Evolutionary conservation across 805 yeast species (phyloP).

Genomic region (Scheffersomyces ergatensis): DNA sequence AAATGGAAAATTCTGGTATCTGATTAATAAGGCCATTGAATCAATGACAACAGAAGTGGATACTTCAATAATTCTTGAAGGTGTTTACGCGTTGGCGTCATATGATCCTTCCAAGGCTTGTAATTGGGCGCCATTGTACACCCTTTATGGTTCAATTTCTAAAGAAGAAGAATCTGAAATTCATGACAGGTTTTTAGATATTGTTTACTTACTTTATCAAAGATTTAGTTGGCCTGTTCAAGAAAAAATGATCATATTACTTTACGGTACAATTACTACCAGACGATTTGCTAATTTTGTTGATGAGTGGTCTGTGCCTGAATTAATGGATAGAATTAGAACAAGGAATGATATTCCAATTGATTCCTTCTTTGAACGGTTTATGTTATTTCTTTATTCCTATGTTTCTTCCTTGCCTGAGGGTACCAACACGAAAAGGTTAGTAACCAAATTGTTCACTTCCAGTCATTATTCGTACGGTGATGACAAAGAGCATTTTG

Average conservation of each 20-base stretch:
- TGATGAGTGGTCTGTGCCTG: constrained; percentile 28
- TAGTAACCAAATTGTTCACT: constrained; percentile 34
- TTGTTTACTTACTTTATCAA: constrained; percentile 21
- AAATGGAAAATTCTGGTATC: constrained; percentile 20
- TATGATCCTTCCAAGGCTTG: constrained; percentile 2
- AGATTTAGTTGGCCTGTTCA: constrained; percentile 29
- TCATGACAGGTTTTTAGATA: constrained; percentile 25
- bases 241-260: constrained; percentile 26
- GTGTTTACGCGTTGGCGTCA: not conserved
- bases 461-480: constrained; percentile 35
- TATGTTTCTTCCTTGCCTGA: constrained; percentile 26
- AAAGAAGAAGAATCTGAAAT: constrained; percentile 12
- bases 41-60: not conserved
- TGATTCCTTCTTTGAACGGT: constrained; percentile 31
- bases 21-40: constrained; percentile 15
- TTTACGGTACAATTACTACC: constrained; percentile 28
- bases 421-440: constrained; percentile 19
- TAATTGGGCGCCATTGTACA: constrained; percentile 25
- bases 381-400: constrained; percentile 32
- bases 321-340: constrained; percentile 16
- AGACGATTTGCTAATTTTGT: constrained; percentile 34
- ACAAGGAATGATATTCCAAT: constrained; percentile 27
- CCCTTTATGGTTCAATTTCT: constrained; percentile 14
- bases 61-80: not conserved
- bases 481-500: constrained; percentile 20